Base-by-base conservation (phyloP, 768 basidiomycete genomes). In the Mycena vulgaris region DNA sequence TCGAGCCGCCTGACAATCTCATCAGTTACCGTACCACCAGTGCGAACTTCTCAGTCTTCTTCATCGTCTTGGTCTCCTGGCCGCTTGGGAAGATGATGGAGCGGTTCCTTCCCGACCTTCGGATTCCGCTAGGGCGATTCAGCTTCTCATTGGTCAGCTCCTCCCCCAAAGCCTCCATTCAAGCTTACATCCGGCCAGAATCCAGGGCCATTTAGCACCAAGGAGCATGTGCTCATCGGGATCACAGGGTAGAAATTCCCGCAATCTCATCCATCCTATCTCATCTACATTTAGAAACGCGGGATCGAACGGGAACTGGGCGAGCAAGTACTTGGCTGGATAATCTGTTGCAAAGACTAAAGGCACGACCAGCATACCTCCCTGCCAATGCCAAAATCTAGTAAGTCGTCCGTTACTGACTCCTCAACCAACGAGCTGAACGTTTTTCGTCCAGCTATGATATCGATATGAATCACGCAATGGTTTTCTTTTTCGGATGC, bases 191-290 rank as follows among this genome's bases (percentile, higher is more conserved):
- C 39, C 14, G 7, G n/a, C 48, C 51, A 66, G 64, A 84, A 84
- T 66, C 82, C 83, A 2, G 87, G 87, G 6, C 84, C 80, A 0
- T 88, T 85, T 75, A 84, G 78, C 11, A 80, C 86, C 68, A 88
- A 88, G 78, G 87, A 88, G 75, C 83, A 84, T 68, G 83, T 83
- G 1, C 30, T 66, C 23, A 64, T 60, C 3, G 53, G 68, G 28
- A 62, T 80, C 75, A 47, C 64, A 7, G 56, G 64, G 55, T 66
- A 56, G 21, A 25, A 19, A 33, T 4, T 1, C 28, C 14, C 14
- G 11, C 16, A 27, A 8, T 2, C 14, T 23, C 11, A 25, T 13
- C 49, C 27, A 2, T 5, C 23, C 19, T 10, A 14, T 21, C n/a
- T 19, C 23, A 37, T 28, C 19, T 31, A 10, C 4, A 39, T 55